A percentile compares a stretch with the other conserved stretches of the same genome.
These are phyloP conservation scores for Phialophora macrospora DNA, from an alignment of 2,329 filamentous ascomycete species.

Conservation along the genomic window DNA sequence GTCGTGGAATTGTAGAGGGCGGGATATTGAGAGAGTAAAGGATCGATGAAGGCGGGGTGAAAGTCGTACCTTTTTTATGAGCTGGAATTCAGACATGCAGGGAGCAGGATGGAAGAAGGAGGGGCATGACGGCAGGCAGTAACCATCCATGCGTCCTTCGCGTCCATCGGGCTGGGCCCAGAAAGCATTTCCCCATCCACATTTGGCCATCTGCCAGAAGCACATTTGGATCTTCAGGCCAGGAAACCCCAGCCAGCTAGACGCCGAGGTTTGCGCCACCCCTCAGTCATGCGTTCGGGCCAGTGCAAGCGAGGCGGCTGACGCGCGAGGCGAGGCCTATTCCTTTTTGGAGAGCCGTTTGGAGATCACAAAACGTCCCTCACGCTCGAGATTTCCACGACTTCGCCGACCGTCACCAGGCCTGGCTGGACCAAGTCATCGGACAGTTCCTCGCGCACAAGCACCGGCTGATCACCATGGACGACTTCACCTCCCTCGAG, in stretches of 20 bases:
- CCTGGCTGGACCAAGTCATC: constrained; percentile 5
- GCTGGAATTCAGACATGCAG: not conserved
- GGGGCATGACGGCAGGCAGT: not conserved
- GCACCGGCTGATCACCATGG: constrained; percentile 61
- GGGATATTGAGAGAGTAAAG: not conserved
- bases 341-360: constrained; percentile 4
- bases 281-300: constrained; percentile 17
- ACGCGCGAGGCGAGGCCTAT: constrained; percentile 3
- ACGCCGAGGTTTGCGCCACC: constrained; percentile 2
- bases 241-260: not conserved
- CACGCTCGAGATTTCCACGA: constrained; percentile 10
- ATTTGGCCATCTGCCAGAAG: constrained; percentile 3
- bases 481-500: constrained; percentile 89
- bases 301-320: constrained; percentile 23
- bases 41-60: constrained; percentile 12
- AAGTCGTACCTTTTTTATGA: constrained; percentile 3
- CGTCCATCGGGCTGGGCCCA: constrained; percentile 1
- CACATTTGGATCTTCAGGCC: constrained; percentile 4
- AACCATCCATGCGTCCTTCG: not conserved
- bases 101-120: constrained; percentile 4
- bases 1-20: not conserved
- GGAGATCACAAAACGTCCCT: constrained; percentile 7
- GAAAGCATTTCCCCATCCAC: not conserved
- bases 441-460: not conserved
- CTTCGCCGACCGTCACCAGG: constrained; percentile 7